Conservation (phyloP, 2,329 filamentous ascomycete species). For the Microcyclospora tardicrescens region DNA sequence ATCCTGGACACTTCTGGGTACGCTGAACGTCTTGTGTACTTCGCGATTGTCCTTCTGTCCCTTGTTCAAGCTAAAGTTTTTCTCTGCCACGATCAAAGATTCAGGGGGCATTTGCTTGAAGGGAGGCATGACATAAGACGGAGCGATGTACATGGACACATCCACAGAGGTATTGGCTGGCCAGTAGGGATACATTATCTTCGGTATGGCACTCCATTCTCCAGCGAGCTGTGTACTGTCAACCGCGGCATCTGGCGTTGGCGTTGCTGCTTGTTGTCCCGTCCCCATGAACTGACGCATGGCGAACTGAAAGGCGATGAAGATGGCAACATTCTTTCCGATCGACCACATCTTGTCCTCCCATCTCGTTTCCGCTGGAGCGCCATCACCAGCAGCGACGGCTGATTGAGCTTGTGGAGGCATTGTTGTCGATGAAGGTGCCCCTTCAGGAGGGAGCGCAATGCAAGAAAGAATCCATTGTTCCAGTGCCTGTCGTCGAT, state of each 20-base stretch:
- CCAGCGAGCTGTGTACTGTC: conserved; percentile 26
- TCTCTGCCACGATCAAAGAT: conserved; percentile 65
- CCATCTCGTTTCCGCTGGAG: conserved; percentile 6
- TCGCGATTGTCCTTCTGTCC: conserved; percentile 63
- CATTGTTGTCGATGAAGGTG: too few species aligned
- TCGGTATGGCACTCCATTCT: conserved; percentile 51
- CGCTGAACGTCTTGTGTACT: conserved; percentile 61
- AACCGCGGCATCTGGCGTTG: conserved; percentile 8
- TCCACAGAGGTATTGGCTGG: conserved; percentile 65
- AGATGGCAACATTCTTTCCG: conserved; percentile 46
- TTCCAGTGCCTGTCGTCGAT: too few species aligned
- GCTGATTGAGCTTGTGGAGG: too few species aligned
- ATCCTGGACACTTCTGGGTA: conserved; percentile 69
- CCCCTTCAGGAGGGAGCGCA: too few species aligned
- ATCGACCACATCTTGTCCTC: conserved; percentile 17
- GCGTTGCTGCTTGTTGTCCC: conserved; percentile 10
- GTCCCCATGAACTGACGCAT: conserved; percentile 42
- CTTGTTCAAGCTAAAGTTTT: conserved; percentile 43
- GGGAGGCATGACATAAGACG: conserved; percentile 55
- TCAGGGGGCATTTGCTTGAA: conserved; percentile 53
- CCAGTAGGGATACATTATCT: conserved; percentile 77
- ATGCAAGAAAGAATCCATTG: too few species aligned
- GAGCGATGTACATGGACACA: conserved; percentile 71
- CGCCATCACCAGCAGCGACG: too few species aligned
- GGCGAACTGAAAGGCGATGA: conserved; percentile 45